Conservation (phyloP, 1,284 basidiomycete genomes). For the Pseudozyma thailandica region DNA sequence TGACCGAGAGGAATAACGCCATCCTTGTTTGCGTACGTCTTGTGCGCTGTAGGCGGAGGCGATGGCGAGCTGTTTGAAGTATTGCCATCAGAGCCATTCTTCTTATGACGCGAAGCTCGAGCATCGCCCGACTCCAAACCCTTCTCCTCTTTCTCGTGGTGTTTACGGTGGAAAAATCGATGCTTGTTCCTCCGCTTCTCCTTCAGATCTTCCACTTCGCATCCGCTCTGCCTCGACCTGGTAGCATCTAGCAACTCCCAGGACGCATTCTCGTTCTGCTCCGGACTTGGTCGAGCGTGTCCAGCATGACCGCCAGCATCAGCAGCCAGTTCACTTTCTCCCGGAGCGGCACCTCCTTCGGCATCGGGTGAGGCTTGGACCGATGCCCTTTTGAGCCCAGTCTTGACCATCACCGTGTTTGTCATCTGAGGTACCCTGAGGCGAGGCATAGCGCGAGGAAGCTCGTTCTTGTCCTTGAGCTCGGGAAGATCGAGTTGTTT, state of each 20-base stretch:
- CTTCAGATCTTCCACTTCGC: constrained; percentile 35
- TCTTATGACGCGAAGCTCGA: neutral
- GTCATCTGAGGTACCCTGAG: constrained; percentile 31
- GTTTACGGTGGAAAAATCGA: constrained; percentile 23
- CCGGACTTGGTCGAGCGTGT: neutral
- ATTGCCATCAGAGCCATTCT: neutral
- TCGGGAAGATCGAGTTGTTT: constrained; percentile 51
- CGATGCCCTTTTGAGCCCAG: constrained; percentile 5
- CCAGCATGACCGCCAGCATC: neutral
- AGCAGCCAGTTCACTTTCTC: constrained; percentile 1
- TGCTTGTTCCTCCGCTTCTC: constrained; percentile 17
- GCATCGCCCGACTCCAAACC: neutral
- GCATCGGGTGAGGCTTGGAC: neutral
- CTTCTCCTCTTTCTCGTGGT: neutral
- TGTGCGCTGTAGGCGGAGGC: constrained; percentile 2
- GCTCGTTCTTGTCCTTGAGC: constrained; percentile 61
- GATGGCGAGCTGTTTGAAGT: neutral
- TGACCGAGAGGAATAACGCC: constrained; percentile 44
- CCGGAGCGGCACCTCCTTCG: neutral
- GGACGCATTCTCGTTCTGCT: constrained; percentile 5
- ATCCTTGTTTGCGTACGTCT: constrained; percentile 38
- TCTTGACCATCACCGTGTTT: constrained; percentile 39
- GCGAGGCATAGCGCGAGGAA: constrained; percentile 47
- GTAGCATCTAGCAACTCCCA: constrained; percentile 20
- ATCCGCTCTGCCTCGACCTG: constrained; percentile 23